These are phyloP conservation scores for Cicer judaicum DNA, from an alignment of 306 rosid genomes.

Conservation along the genomic window DNA sequence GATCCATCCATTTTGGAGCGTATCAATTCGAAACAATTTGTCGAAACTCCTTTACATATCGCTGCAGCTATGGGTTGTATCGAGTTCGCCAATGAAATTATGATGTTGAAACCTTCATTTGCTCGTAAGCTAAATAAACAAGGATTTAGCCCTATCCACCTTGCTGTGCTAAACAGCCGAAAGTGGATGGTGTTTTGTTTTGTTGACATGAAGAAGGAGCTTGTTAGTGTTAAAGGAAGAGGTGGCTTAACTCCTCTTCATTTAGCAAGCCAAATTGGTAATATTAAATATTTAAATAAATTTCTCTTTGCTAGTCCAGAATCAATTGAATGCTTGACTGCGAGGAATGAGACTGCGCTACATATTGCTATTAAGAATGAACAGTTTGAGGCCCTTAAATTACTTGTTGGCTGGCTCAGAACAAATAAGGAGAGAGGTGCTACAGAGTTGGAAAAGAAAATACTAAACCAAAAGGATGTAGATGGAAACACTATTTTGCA, in stretches of 20 bases:
- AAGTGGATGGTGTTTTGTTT: not conserved
- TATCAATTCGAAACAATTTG: not conserved
- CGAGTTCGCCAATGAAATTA: not conserved
- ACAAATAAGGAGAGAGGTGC: not conserved
- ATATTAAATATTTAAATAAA: not conserved
- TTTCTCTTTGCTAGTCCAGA: not conserved
- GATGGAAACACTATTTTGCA: not conserved
- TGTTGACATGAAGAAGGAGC: not conserved
- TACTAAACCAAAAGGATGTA: not conserved
- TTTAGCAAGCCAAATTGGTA: not conserved
- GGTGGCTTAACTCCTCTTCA: not conserved
- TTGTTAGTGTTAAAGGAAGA: not conserved
- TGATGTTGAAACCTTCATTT: slow-evolving; percentile 2
- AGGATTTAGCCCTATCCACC: not conserved
- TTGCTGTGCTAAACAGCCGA: not conserved
- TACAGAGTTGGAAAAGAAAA: not conserved
- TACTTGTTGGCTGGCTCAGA: not conserved
- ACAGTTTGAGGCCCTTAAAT: not conserved
- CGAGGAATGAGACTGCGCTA: not conserved
- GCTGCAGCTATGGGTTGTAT: not conserved
- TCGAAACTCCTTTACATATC: not conserved
- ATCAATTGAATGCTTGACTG: not conserved
- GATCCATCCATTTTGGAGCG: not conserved
- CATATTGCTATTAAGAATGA: not conserved
- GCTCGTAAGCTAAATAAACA: not conserved